Base-by-base conservation (phyloP, 225 moss, liverwort and hornwort species). In the Physcomitrellopsis africana region DNA sequence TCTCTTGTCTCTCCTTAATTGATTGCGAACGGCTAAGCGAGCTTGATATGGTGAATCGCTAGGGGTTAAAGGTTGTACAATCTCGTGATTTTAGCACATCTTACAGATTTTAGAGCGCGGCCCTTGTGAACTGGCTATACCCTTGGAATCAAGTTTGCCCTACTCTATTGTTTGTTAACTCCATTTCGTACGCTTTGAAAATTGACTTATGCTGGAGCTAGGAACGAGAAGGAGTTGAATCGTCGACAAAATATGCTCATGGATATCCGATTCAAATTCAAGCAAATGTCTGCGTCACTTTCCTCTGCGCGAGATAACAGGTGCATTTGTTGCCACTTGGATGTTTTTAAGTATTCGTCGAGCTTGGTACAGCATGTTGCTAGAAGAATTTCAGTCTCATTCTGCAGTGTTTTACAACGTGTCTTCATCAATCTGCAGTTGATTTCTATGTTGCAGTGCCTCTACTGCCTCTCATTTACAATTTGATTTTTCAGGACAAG, bases 181-280 rank as follows among this genome's bases (percentile, higher is more conserved):
- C 8, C 58, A 53, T 56, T 67, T 60, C 72, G n/a, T 51, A 23
- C 11, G 12, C 62, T 53, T 46, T 73, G 32, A 79, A 60, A 67
- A 8, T 12, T 61, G 9, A 8, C 54, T 29, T 55, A 12, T 9
- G 1, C 61, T 67, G 46, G 37, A 22, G 78, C 58, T 71, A 94
- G 93, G 84, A 88, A 85, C 72, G 93, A 94, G 86, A 94, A 91
- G 83, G 93, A 94, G 77, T 77, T 90, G 75, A 55, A 88, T 77
- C 89, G 88, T 63, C 89, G 91, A 53, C 91, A 91, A 68, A 91
- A 90, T 43, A 82, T 91, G 86, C 83, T 94, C 11, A 60, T 76
- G 78, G 87, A 87, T 60, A 80, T 91, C 51, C 89, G 91, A 24
- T 88, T 80, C 64, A 91, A 89, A 70, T 86, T 86, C 1, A 94